Evolutionary conservation across 495 filamentous ascomycete genomes (phyloP).

Genomic region (Coniosporium apollinis): DNA sequence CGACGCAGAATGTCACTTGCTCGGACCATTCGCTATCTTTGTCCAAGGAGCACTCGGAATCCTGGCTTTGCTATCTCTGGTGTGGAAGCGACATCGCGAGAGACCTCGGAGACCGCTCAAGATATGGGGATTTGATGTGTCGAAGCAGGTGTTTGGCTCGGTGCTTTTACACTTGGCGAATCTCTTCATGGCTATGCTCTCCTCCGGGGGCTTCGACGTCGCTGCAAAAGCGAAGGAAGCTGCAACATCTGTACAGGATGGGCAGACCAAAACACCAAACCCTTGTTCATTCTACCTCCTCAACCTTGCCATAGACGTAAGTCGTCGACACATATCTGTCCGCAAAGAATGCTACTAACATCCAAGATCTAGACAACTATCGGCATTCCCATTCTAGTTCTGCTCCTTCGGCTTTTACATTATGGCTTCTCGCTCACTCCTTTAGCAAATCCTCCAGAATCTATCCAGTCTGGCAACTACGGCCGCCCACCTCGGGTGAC

Average conservation of each 20-base stretch:
- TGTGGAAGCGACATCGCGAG: constrained; percentile 88
- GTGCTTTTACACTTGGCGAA: constrained; percentile 81
- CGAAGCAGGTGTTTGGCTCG: constrained; percentile 93
- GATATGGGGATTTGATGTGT: constrained; percentile 93
- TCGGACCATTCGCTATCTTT: constrained; percentile 75
- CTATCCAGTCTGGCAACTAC: constrained; percentile 85
- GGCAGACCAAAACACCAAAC: constrained; percentile 52
- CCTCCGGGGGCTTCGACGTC: constrained; percentile 52
- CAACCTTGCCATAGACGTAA: constrained; percentile 89
- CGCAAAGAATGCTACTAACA: neutral
- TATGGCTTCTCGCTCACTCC: constrained; percentile 55
- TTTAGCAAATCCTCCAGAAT: constrained; percentile 63
- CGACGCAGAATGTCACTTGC: constrained; percentile 59
- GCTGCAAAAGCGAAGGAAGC: constrained; percentile 11
- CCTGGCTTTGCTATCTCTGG: constrained; percentile 66
- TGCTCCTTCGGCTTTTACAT: constrained; percentile 65
- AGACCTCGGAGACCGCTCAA: constrained; percentile 77
- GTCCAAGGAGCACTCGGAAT: constrained; percentile 78
- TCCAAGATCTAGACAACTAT: constrained; percentile 55
- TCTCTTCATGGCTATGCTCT: constrained; percentile 88
- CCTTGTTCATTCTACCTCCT: constrained; percentile 92
- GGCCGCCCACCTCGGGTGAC: constrained; percentile 59
- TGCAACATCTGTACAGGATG: constrained; percentile 17
- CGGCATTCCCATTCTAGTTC: constrained; percentile 81
- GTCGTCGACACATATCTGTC: constrained; percentile 19